Evolutionary conservation across 2,329 filamentous ascomycete genomes (phyloP).

Genomic region (Trichoderma simmonsii): DNA sequence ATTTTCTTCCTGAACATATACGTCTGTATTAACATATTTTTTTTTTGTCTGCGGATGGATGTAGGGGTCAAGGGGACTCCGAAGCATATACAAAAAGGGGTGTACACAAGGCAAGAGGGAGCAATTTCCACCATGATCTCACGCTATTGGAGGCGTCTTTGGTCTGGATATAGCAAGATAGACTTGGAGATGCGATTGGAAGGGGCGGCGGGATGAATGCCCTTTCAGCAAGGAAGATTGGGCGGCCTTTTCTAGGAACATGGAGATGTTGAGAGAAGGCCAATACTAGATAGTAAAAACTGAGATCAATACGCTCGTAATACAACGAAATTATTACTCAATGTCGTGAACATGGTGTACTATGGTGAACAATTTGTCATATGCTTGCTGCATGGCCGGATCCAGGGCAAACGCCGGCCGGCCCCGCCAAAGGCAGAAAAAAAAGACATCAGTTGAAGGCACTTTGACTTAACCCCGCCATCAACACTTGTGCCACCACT

Average conservation of each 20-base stretch:
- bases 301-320: not conserved
- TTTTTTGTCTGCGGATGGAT: not conserved
- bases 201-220: not conserved
- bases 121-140: slow-evolving; percentile 5
- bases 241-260: not conserved
- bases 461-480: slow-evolving; percentile 7
- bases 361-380: not conserved
- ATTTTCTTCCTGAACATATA: not conserved
- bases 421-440: slow-evolving; percentile 4
- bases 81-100: not conserved
- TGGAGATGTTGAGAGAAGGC: not conserved
- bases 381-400: not conserved
- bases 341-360: not conserved
- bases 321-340: not conserved
- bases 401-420: not conserved
- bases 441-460: not conserved
- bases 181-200: not conserved
- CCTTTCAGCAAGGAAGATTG: not conserved
- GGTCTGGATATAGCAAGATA: not conserved
- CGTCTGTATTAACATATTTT: not conserved
- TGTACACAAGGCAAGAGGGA: slow-evolving; percentile 2
- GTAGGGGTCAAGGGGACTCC: not conserved
- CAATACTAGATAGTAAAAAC: not conserved
- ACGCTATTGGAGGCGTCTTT: slow-evolving; percentile 8
- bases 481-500: not conserved